Conservation (phyloP, 495 filamentous ascomycete genomes). For the Aspergillus hancockii region DNA sequence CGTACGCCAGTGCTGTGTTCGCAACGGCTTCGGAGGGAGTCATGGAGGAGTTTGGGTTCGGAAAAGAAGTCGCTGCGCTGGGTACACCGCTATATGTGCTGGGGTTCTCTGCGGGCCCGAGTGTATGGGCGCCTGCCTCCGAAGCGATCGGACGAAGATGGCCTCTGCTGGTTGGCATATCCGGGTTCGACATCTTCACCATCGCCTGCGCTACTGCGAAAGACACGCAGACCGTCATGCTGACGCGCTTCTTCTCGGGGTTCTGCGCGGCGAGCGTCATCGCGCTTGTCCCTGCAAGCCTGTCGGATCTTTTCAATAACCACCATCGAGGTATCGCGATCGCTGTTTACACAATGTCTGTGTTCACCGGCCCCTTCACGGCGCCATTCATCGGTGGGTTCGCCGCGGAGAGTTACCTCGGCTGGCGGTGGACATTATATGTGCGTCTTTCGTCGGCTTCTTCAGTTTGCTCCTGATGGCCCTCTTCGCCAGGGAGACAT, state of each 20-base stretch:
- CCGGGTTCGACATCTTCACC: slow-evolving; percentile 52
- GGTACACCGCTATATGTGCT: slow-evolving; percentile 55
- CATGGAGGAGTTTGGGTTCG: slow-evolving; percentile 45
- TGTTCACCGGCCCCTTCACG: slow-evolving; percentile 44
- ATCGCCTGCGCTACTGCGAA: slow-evolving; percentile 55
- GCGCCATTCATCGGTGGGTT: slow-evolving; percentile 49
- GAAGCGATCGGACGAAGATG: slow-evolving; percentile 67
- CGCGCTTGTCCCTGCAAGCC: slow-evolving; percentile 47
- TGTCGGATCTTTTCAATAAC: slow-evolving; percentile 52
- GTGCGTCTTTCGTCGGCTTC: slow-evolving; percentile 41
- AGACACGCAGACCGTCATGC: slow-evolving; percentile 55
- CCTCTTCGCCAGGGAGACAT: slow-evolving; percentile 36
- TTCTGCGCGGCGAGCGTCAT: slow-evolving; percentile 50
- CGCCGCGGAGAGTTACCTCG: slow-evolving; percentile 32
- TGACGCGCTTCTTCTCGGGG: slow-evolving; percentile 49
- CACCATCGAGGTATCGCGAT: slow-evolving; percentile 45
- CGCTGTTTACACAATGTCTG: slow-evolving; percentile 45
- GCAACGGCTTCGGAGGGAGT: slow-evolving; percentile 44
- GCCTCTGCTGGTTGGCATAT: slow-evolving; percentile 50
- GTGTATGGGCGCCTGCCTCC: slow-evolving; percentile 65
- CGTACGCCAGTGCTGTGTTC: slow-evolving; percentile 54
- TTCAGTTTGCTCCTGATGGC: slow-evolving; percentile 23
- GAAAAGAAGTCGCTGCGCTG: slow-evolving; percentile 47
- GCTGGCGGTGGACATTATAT: slow-evolving; percentile 50
- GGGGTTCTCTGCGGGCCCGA: slow-evolving; percentile 51